Base-by-base conservation (phyloP, 495 filamentous ascomycete genomes). In the Talaromyces adpressus region DNA sequence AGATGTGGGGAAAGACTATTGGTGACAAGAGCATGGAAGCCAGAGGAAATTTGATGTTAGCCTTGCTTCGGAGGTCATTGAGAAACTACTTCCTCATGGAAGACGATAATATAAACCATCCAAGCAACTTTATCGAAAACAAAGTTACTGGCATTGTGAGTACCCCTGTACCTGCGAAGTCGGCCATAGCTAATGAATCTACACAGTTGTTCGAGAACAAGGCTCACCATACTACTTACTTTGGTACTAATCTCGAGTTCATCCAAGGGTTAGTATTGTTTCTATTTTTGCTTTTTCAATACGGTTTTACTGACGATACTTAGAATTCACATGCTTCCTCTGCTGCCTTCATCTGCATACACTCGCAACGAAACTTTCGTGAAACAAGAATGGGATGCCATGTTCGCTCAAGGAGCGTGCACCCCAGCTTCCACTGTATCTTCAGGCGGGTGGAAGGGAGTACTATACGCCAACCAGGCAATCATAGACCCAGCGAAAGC, bases 311-410 rank as follows among this genome's bases (percentile, higher is more conserved):
- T 69, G 30, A 72, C 65, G 36, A 9, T 3, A 29, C 18, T 30
- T 34, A 80, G 89, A 59, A 98, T 98, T 63, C 94, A 98, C 77
- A 98, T 98, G 94, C 76, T 98, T 41, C 94, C 95, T 1, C 80
- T 97, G 56, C 82, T 90, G 36, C 91, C 94, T 1, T 81, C 80
- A 62, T 87, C 86, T 0, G 76, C 87, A 18, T 85, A 89, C 61
- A 87, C 86, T 3, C 86, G 95, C 18, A 79, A 79, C 2, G 67
- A 70, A n/a, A 74, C 75, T 0, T 97, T 97, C 66, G 91, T 95
- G 3, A 71, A 71, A 20, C 82, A 97, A 73, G 94, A 98, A 74
- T 98, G 95, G 94, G 77, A 87, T 29, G 81, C 81, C 14, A 91
- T 88, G 67, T 97, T 97, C 65, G 70, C 74, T 4, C 57, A 66